Evolutionary conservation across 31 red algal genomes (phyloP).

Genomic region (Porphyra umbilicalis): DNA sequence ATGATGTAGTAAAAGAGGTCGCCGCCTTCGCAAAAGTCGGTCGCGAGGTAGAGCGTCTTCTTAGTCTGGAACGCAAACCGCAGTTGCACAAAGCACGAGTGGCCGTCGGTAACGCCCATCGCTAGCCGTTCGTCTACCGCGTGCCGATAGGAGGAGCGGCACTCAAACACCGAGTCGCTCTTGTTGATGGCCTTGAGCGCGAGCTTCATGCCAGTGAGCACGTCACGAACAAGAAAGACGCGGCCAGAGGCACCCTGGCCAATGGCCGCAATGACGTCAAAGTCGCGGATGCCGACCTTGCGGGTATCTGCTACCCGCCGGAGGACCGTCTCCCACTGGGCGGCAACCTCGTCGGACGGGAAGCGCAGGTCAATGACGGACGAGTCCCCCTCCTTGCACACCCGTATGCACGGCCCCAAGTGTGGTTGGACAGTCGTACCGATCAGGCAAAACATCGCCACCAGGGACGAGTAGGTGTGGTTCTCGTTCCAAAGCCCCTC

Average conservation of each 20-base stretch:
- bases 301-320: not conserved
- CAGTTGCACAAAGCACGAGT: slow-evolving; percentile 80
- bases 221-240: slow-evolving; percentile 60
- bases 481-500: not conserved
- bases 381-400: not conserved
- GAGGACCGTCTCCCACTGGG: not conserved
- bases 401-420: not conserved
- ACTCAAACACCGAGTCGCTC: slow-evolving; percentile 43
- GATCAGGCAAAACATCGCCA: not conserved
- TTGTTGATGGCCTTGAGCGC: slow-evolving; percentile 76
- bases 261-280: slow-evolving; percentile 51
- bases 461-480: not conserved
- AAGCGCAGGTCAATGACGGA: slow-evolving; percentile 3
- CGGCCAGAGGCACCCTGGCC: slow-evolving; percentile 63
- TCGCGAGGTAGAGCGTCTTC: slow-evolving; percentile 76
- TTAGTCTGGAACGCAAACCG: slow-evolving; percentile 87
- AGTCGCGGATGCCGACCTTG: slow-evolving; percentile 27
- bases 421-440: not conserved
- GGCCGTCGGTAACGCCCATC: slow-evolving; percentile 45
- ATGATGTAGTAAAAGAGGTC: slow-evolving; percentile 70
- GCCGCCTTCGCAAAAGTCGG: slow-evolving; percentile 89
- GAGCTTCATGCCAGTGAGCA: slow-evolving; percentile 43
- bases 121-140: slow-evolving; percentile 77
- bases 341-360: not conserved
- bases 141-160: slow-evolving; percentile 48